Evolutionary conservation across 2,329 filamentous ascomycete species (phyloP).

Genomic region (Blastomyces parvus): DNA sequence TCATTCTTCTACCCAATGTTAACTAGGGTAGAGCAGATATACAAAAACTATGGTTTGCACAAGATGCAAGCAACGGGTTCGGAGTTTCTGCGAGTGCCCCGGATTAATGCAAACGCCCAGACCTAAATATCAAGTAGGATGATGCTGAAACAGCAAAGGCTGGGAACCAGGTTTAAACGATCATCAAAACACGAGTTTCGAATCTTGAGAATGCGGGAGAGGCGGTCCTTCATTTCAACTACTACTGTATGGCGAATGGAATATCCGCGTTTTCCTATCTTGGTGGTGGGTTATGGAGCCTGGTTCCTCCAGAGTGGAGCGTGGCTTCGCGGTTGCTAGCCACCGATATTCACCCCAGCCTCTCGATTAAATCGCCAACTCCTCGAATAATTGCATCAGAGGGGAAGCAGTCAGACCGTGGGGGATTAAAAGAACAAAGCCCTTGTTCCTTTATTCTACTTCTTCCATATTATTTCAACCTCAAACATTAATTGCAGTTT

Average conservation of each 20-base stretch:
- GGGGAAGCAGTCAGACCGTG: neutral
- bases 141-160: neutral
- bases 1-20: too few relatives aligned
- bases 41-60: neutral
- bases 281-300: neutral
- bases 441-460: neutral
- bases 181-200: neutral
- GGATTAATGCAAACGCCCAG: neutral
- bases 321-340: neutral
- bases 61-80: neutral
- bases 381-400: neutral
- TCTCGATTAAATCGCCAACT: slow-evolving; percentile 5
- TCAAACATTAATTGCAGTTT: neutral
- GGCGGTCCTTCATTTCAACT: neutral
- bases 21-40: neutral
- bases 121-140: neutral
- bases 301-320: too few relatives aligned
- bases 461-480: neutral
- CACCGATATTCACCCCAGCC: slow-evolving; percentile 5
- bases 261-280: neutral
- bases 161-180: neutral
- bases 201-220: neutral
- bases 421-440: neutral
- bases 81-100: neutral
- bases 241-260: neutral